Base-by-base conservation (phyloP, 257 asterid genomes). In the Galeopsis tetrahit region DNA sequence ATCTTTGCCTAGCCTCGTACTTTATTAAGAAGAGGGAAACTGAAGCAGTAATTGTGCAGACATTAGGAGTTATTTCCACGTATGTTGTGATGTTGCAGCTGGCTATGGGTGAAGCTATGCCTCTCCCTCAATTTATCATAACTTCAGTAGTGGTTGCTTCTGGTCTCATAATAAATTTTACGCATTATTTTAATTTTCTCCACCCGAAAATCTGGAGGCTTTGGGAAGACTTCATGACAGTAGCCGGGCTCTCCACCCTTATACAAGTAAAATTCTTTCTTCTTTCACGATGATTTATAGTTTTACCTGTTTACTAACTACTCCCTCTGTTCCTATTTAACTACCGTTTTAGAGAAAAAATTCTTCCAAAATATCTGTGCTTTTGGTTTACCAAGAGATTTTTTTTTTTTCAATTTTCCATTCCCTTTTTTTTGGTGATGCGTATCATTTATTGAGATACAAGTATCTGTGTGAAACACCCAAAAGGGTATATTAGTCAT, bases 51-150 rank as follows among this genome's bases (percentile, higher is more conserved):
- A 82, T 85, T 57, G 99, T 92, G 77, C 99, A 95, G 80, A 82
- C 95, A 3, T 74, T 90, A 52, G 99, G 99, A 75, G 96, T 88
- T 21, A 73, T 95, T 59, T 88, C 98, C 56, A 89, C 80, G 11
- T 95, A 90, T 62, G 78, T 88, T 36, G 99, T 95, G 68, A 79
- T 92, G 78, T 69, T 89, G 70, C 99, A 95, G 87, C 82, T 95
- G 80, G 93, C 97, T 48, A 83, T 95, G 72, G 99, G 96, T 52
- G 89, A 86, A 82, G 96, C 99, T 75, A 95, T 95, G 99, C 99
- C 99, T 79, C 57, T 82, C 68, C 98, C 97, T 81, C 97, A 95
- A 6, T 95, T 88, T 78, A 75, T 85, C 64, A 89, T 73, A 64
- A 87, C 92, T 68, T 87, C 99, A 0, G 4, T 77, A 42, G 92